Percentiles rank a stretch among this genome's conserved stretches.
phyloP scores from a whole-genome alignment of 2,329 filamentous ascomycete species.

The Cladobotryum mycophilum region DNA sequence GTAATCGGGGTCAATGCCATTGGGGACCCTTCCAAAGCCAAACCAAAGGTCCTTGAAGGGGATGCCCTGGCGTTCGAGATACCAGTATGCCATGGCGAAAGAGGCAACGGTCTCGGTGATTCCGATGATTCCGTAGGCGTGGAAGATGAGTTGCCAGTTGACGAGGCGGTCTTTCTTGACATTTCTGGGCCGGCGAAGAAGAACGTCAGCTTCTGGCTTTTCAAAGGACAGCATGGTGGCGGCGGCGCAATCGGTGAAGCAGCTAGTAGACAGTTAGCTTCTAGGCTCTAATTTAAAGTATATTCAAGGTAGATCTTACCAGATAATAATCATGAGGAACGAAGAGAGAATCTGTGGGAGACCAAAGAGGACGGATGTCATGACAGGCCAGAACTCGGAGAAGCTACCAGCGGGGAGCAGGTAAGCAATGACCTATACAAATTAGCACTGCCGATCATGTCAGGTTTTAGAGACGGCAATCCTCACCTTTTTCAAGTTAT shows the following conservation, averaged over 20 bases:
- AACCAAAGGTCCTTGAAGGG: conserved; percentile 63
- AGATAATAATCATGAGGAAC: conserved; percentile 66
- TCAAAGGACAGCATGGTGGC: conserved; percentile 72
- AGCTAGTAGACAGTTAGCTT: conserved; percentile 35
- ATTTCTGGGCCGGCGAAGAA: conserved; percentile 61
- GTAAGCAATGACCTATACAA: conserved; percentile 48
- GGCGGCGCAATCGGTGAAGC: conserved; percentile 70
- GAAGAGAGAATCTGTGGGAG: conserved; percentile 66
- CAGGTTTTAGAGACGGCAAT: background rate
- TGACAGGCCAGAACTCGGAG: conserved; percentile 69
- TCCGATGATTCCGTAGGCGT: conserved; percentile 67
- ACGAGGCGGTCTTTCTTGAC: conserved; percentile 66
- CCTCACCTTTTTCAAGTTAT: conserved; percentile 63
- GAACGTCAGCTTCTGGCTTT: conserved; percentile 67
- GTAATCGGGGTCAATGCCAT: conserved; percentile 45
- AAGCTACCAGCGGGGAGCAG: conserved; percentile 68
- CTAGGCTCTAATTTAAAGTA: too few species aligned
- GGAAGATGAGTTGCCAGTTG: conserved; percentile 64
- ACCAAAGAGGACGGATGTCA: conserved; percentile 66
- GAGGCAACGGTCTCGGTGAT: conserved; percentile 54
- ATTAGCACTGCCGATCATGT: background rate
- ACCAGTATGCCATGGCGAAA: conserved; percentile 63
- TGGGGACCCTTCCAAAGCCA: conserved; percentile 51
- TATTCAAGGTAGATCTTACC: conserved; percentile 16
- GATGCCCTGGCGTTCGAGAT: conserved; percentile 56